Base-by-base conservation (phyloP, 352 stramenopile species). In the Phytophthora sp. region DNA sequence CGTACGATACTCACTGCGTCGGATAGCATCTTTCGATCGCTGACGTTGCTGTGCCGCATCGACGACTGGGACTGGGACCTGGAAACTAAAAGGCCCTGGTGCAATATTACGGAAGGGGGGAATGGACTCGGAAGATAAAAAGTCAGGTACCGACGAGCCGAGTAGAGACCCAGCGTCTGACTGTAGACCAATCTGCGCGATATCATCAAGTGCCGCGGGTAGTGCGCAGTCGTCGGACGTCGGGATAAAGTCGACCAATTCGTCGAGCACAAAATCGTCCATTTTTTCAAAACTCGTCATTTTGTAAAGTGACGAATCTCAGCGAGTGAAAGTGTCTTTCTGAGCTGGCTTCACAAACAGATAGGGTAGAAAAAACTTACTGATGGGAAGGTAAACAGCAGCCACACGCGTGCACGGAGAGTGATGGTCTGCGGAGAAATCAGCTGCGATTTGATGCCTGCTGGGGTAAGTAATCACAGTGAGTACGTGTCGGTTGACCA, bases 1-100 rank as follows among this genome's bases (percentile, higher is more conserved):
- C 46, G 79, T 51, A 5, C 75, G 75, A 33, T 83, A 80, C 27
- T 65, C 42, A 44, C 76, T 75, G 24, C 68, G 71, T 31, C 71
- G 71, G 7, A 63, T 52, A 1, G 71, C 66, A 21, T 76, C 68
- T n/a, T 76, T 76, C 1, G 68, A 76, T 8, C 63, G 36, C 26
- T 49, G 52, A 15, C 20, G 29, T 23, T 39, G 30, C 39, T 54
- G 63, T 12, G 52, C 20, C 2, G 36, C 54, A 26, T 4, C 16
- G 2, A 27, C 35, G 15, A 31, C 44, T 33, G 24, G 59, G 29
- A 12, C 1, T 2, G n/a, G n/a, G n/a, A n/a, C 7, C 2, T 21
- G 0, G n/a, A 20, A 15, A 38, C 12, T n/a, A 26, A 6, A 16
- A 0, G 53, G 18, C 24, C 16, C 18, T 53, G 12, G 36, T 12